Conservation (phyloP, 805 yeast species). For the Saccharomyces mikatae region DNA sequence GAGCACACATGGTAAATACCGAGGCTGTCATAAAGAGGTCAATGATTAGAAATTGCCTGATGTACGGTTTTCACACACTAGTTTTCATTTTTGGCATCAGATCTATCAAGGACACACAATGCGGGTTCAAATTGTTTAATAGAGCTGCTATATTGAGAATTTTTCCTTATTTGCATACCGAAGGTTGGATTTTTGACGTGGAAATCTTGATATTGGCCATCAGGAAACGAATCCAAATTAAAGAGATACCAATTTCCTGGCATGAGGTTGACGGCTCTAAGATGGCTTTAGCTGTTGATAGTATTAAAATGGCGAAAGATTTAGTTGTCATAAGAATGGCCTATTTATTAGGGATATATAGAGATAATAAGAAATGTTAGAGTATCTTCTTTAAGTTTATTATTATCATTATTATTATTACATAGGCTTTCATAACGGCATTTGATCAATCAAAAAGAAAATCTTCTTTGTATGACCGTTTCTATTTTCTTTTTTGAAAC, state of each 20-base stretch:
- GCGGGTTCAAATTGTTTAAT: constrained; percentile 92
- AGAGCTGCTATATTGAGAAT: constrained; percentile 53
- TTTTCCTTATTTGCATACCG: constrained; percentile 90
- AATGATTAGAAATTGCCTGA: constrained; percentile 76
- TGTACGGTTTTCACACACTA: constrained; percentile 85
- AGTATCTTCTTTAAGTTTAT: constrained; percentile 1
- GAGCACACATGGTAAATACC: constrained; percentile 94
- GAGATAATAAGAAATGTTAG: constrained; percentile 22
- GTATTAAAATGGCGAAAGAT: constrained; percentile 89
- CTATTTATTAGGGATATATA: constrained; percentile 75
- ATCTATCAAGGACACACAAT: constrained; percentile 85
- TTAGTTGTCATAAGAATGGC: constrained; percentile 85
- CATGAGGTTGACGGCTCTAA: constrained; percentile 95
- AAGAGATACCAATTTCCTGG: constrained; percentile 88
- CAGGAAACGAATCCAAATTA: constrained; percentile 55
- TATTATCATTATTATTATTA: neutral
- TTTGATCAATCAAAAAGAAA: neutral
- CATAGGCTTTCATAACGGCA: constrained; percentile 1
- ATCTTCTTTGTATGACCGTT: neutral
- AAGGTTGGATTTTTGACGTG: constrained; percentile 97
- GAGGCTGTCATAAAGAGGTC: constrained; percentile 96
- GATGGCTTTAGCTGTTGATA: constrained; percentile 84
- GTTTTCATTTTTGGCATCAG: constrained; percentile 86
- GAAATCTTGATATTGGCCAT: constrained; percentile 79
- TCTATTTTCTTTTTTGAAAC: neutral